Percentiles rank a stretch among this genome's conserved stretches.
Evolutionary conservation across 495 filamentous ascomycete species (phyloP).

Genomic region (Pyrenopolyporus hunteri): DNA sequence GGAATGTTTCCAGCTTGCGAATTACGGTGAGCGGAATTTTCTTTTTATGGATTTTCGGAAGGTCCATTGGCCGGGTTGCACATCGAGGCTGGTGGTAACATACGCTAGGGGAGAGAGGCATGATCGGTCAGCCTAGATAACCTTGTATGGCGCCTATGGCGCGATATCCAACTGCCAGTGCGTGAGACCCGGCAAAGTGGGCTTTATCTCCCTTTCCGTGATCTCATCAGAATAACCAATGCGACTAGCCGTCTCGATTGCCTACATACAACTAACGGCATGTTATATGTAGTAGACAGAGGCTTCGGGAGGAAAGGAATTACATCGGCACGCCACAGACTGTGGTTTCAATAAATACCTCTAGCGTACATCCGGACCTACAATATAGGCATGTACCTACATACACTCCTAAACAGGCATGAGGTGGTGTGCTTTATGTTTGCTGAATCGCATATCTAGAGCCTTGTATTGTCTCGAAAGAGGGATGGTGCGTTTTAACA

Average conservation of each 20-base stretch:
- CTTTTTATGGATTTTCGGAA: constrained; percentile 27
- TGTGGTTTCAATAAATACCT: neutral
- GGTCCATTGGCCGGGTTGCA: constrained; percentile 32
- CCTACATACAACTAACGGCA: too few relatives aligned
- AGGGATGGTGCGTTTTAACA: constrained; percentile 21
- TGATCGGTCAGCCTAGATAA: constrained; percentile 9
- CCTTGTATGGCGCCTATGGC: constrained; percentile 16
- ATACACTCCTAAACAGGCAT: neutral
- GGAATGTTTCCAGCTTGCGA: constrained; percentile 7
- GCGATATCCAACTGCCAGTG: constrained; percentile 27
- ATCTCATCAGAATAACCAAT: constrained; percentile 1
- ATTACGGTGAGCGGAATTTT: constrained; percentile 34
- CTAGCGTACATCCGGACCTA: neutral
- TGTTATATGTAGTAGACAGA: neutral
- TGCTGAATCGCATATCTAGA: neutral
- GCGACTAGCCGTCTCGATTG: neutral
- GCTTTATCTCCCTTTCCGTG: constrained; percentile 10
- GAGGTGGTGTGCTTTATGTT: constrained; percentile 1
- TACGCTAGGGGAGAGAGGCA: constrained; percentile 16
- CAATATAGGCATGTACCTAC: neutral
- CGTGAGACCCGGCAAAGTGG: constrained; percentile 33
- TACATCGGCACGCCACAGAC: neutral
- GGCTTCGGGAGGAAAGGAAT: neutral
- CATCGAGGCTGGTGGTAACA: constrained; percentile 13
- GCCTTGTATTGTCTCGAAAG: neutral